These are phyloP conservation scores for Populus pruinosa DNA, from an alignment of 345 rosid species.

Conservation along the genomic window DNA sequence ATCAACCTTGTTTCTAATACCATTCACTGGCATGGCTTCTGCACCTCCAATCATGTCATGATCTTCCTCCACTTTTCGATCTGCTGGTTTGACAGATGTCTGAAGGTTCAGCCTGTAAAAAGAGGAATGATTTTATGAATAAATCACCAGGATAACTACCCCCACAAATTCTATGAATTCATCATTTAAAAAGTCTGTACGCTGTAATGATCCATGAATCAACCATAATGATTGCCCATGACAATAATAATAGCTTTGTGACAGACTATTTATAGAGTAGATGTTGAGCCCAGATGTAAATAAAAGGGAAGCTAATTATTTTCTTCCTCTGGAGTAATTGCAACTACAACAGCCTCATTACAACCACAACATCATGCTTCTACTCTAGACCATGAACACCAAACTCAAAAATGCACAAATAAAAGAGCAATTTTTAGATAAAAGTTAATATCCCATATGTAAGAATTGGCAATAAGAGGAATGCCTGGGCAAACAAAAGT, in stretches of 20 bases:
- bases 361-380: not conserved
- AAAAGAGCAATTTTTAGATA: not conserved
- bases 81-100: slow-evolving; percentile 36
- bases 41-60: slow-evolving; percentile 25
- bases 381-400: not conserved
- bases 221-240: not conserved
- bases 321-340: not conserved
- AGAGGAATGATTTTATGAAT: not conserved
- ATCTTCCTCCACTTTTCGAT: slow-evolving; percentile 29
- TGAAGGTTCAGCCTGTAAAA: slow-evolving; percentile 53
- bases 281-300: not conserved
- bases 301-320: not conserved
- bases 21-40: slow-evolving; percentile 43
- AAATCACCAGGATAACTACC: not conserved
- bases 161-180: not conserved
- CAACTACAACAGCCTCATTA: not conserved
- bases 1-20: slow-evolving; percentile 55
- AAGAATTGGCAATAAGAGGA: not conserved
- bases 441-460: not conserved
- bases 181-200: not conserved
- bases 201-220: not conserved
- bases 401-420: not conserved
- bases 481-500: not conserved
- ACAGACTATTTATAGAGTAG: not conserved
- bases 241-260: not conserved